Evolutionary conservation across 192 early-diverging fungal species (phyloP).

Genomic region (Rhizophagus prolifer): DNA sequence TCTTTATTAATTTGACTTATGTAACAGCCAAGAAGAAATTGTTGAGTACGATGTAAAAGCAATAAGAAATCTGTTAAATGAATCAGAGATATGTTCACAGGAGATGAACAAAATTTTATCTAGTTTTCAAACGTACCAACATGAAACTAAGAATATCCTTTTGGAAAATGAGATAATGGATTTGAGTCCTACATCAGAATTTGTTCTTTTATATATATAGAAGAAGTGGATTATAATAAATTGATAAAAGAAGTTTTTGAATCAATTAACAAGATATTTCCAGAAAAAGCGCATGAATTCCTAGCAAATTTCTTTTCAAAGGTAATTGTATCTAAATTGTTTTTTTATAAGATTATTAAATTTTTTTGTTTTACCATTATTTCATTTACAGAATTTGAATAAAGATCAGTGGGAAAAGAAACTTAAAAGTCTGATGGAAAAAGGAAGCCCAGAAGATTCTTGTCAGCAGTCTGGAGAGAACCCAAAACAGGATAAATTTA

Average conservation of each 20-base stretch:
- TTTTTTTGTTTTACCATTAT: background rate
- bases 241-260: constrained; percentile 17
- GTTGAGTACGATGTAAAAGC: background rate
- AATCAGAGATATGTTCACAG: background rate
- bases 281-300: constrained; percentile 14
- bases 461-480: background rate
- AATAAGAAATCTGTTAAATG: constrained; percentile 5
- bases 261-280: constrained; percentile 20
- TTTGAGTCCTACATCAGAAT: constrained; percentile 22
- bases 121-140: background rate
- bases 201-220: constrained; percentile 15
- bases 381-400: constrained; percentile 18
- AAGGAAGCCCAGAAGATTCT: background rate
- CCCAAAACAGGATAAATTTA: constrained; percentile 5
- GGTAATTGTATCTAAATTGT: constrained; percentile 9
- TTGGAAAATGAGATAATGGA: constrained; percentile 28
- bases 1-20: background rate
- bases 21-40: background rate
- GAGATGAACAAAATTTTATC: constrained; percentile 2
- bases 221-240: constrained; percentile 6
- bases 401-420: constrained; percentile 21
- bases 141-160: background rate
- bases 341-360: constrained; percentile 11
- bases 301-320: constrained; percentile 23
- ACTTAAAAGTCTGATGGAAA: constrained; percentile 17